These are phyloP conservation scores for Epichloe coenophiala DNA, from an alignment of 2,329 filamentous ascomycete genomes.

Conservation along the genomic window DNA sequence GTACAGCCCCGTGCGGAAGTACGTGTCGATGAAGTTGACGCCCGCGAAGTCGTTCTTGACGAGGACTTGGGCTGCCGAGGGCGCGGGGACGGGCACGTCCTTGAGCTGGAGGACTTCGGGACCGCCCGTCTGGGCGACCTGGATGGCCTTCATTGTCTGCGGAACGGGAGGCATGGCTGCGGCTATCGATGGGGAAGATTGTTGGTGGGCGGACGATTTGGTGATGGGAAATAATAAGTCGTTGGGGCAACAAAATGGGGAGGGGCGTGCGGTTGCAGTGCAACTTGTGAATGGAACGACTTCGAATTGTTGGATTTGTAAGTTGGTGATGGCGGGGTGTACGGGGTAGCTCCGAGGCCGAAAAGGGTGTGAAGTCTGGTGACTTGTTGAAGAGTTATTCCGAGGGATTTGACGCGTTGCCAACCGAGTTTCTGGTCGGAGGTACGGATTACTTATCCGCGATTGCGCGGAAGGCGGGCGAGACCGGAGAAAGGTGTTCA, in stretches of 20 bases:
- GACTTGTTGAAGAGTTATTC: no score
- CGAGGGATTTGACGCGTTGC: no score
- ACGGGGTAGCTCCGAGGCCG: no score
- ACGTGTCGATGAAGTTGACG: constrained; percentile 83
- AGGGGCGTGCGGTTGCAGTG: neutral
- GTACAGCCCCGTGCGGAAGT: constrained; percentile 81
- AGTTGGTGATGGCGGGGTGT: no score
- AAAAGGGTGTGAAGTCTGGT: no score
- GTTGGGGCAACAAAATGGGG: neutral
- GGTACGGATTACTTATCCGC: no score
- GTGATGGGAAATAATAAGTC: neutral
- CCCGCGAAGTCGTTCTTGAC: constrained; percentile 71
- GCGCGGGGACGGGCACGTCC: constrained; percentile 54
- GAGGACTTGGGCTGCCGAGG: constrained; percentile 57
- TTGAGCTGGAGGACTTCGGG: constrained; percentile 59
- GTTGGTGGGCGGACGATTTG: neutral
- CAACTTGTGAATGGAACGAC: no score
- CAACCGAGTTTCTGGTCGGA: no score
- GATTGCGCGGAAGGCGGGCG: no score
- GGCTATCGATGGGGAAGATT: neutral
- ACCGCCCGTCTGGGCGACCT: constrained; percentile 51
- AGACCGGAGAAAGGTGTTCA: no score
- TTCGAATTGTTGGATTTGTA: no score
- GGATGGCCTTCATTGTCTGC: constrained; percentile 56
- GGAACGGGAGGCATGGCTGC: constrained; percentile 54